A percentile compares a stretch with the other conserved stretches of the same genome.
phyloP scores from a whole-genome alignment of 192 early-diverging fungal genomes.

The Phlyctochytrium bullatum region DNA sequence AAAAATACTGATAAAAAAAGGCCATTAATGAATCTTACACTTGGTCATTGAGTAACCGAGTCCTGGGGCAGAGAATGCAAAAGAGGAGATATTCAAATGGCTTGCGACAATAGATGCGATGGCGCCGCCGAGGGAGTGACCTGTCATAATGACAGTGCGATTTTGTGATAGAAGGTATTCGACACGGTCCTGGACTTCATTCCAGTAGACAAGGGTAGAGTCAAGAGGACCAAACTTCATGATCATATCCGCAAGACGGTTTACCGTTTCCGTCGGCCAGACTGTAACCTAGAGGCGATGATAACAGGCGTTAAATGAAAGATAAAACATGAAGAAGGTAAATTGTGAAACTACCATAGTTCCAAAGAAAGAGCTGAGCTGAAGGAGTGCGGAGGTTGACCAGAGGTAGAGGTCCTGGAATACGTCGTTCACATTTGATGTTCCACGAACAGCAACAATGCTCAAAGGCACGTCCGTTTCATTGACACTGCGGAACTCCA shows the following conservation, averaged over 20 bases:
- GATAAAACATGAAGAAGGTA: neutral
- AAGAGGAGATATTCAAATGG: slow-evolving; percentile 2
- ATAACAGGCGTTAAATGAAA: neutral
- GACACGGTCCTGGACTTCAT: slow-evolving; percentile 10
- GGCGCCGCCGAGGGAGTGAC: slow-evolving; percentile 20
- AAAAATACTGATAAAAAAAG: neutral
- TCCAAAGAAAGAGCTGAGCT: slow-evolving; percentile 15
- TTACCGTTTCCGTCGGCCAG: slow-evolving; percentile 12
- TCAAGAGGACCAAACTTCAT: slow-evolving; percentile 5
- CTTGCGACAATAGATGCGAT: slow-evolving; percentile 7
- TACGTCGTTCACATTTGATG: slow-evolving; percentile 5
- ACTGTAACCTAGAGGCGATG: neutral
- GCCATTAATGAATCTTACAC: no score
- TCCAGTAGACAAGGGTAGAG: slow-evolving; percentile 11
- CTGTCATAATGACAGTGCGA: slow-evolving; percentile 7
- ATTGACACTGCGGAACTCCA: slow-evolving; percentile 8
- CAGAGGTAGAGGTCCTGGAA: slow-evolving; percentile 25
- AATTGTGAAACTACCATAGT: neutral
- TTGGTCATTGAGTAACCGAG: slow-evolving; percentile 10
- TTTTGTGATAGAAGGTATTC: neutral
- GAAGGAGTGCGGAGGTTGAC: neutral
- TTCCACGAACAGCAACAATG: slow-evolving; percentile 18
- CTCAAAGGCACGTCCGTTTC: neutral
- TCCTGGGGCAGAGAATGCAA: slow-evolving; percentile 15
- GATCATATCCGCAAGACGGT: slow-evolving; percentile 11